These are phyloP conservation scores for Saccharomycopsis fodiens DNA, from an alignment of 805 yeast species.

Conservation along the genomic window DNA sequence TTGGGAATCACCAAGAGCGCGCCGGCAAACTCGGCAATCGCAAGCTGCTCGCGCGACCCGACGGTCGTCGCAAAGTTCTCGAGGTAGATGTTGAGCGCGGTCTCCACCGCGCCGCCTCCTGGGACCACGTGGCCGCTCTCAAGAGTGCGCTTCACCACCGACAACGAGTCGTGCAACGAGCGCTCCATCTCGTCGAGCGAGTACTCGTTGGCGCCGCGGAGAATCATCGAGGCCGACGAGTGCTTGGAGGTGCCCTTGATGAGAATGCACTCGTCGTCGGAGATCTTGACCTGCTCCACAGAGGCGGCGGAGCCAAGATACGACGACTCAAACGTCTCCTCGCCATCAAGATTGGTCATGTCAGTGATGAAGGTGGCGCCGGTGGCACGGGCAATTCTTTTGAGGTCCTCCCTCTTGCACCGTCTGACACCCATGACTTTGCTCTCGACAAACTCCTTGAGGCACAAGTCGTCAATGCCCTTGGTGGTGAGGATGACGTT, in stretches of 20 bases:
- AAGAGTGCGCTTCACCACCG: constrained; percentile 91
- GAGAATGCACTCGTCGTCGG: constrained; percentile 95
- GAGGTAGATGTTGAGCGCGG: constrained; percentile 87
- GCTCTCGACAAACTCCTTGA: constrained; percentile 85
- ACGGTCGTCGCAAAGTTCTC: constrained; percentile 97
- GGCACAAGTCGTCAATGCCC: constrained; percentile 89
- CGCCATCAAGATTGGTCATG: constrained; percentile 92
- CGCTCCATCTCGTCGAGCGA: constrained; percentile 98
- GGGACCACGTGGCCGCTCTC: constrained; percentile 95
- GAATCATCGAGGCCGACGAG: constrained; percentile 81
- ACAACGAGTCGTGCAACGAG: constrained; percentile 87
- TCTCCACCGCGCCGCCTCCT: constrained; percentile 99
- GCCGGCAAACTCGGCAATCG: constrained; percentile 94
- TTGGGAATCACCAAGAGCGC: constrained; percentile 90
- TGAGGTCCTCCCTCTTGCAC: constrained; percentile 91
- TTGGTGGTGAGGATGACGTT: constrained; percentile 89
- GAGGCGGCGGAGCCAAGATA: constrained; percentile 86
- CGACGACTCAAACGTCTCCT: constrained; percentile 79
- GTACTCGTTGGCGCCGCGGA: constrained; percentile 94
- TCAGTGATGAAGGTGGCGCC: constrained; percentile 88
- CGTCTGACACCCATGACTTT: constrained; percentile 95
- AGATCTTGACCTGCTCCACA: constrained; percentile 82
- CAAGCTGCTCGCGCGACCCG: constrained; percentile 95
- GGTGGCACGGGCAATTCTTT: constrained; percentile 95
- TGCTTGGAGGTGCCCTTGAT: constrained; percentile 86